These are phyloP conservation scores for Ogataea nonfermentans DNA, from an alignment of 805 yeast species.

Conservation along the genomic window DNA sequence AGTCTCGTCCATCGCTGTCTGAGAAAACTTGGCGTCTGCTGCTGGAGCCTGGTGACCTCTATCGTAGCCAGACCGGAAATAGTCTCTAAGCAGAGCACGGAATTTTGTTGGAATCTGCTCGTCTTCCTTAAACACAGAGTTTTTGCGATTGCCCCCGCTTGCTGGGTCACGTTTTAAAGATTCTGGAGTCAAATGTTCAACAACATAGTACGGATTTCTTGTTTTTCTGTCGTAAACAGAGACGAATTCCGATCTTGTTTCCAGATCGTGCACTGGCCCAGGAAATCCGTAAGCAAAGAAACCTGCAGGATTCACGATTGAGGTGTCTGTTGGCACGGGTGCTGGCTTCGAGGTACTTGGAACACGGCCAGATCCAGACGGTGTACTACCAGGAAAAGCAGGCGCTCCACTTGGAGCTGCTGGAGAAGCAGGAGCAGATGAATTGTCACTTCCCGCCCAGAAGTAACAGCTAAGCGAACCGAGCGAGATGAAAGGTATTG, in stretches of 20 bases:
- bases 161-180: slow-evolving; percentile 48
- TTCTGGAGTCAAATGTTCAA: slow-evolving; percentile 82
- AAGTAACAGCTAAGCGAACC: slow-evolving; percentile 29
- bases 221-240: slow-evolving; percentile 83
- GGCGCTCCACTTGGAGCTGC: slow-evolving; percentile 19
- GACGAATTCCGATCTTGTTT: slow-evolving; percentile 70
- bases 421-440: slow-evolving; percentile 15
- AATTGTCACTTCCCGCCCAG: slow-evolving; percentile 28
- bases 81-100: slow-evolving; percentile 76
- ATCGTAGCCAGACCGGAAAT: slow-evolving; percentile 93
- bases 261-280: slow-evolving; percentile 87
- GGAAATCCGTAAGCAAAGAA: slow-evolving; percentile 94
- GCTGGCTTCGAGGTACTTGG: slow-evolving; percentile 4
- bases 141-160: slow-evolving; percentile 67
- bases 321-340: slow-evolving; percentile 25
- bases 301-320: slow-evolving; percentile 62
- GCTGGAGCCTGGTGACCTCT: slow-evolving; percentile 98
- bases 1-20: slow-evolving; percentile 92
- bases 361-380: slow-evolving; percentile 10
- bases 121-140: slow-evolving; percentile 84
- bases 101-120: slow-evolving; percentile 73
- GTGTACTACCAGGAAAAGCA: slow-evolving; percentile 16
- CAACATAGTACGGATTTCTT: slow-evolving; percentile 79
- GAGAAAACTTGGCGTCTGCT: slow-evolving; percentile 91
- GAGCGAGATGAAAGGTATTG: slow-evolving; percentile 22